Percentiles rank a stretch among this genome's conserved stretches.
phyloP scores from a whole-genome alignment of 2,329 filamentous ascomycete genomes.

The Rhinocladiella similis region DNA sequence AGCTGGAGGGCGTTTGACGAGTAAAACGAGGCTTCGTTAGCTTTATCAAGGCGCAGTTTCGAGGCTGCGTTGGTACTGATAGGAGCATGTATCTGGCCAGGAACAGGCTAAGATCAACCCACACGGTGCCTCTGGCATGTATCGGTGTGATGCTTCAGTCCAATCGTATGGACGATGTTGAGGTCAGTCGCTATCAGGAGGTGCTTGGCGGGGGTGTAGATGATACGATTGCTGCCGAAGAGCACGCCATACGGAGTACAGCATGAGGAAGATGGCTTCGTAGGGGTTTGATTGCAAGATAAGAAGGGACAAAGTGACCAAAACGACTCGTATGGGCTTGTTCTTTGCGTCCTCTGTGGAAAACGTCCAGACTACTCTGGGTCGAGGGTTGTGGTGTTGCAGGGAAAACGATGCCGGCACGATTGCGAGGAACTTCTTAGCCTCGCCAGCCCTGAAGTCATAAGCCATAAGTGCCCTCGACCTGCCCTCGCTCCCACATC shows the following conservation, averaged over 20 bases:
- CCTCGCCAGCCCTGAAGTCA: too few relatives aligned
- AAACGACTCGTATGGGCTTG: too few relatives aligned
- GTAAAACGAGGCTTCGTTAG: conserved; percentile 13
- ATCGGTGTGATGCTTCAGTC: neutral
- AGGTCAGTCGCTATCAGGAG: conserved; percentile 12
- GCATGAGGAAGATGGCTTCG: neutral
- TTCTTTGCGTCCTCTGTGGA: too few relatives aligned
- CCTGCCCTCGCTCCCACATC: too few relatives aligned
- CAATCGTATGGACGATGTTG: conserved; percentile 1
- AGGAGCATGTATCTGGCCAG: conserved; percentile 1
- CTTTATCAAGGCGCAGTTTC: conserved; percentile 12
- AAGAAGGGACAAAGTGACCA: neutral
- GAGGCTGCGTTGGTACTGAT: conserved; percentile 5
- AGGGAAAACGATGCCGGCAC: too few relatives aligned
- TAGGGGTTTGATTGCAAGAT: neutral
- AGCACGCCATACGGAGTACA: neutral
- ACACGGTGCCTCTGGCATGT: neutral
- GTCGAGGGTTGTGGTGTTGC: too few relatives aligned
- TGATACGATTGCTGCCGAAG: conserved; percentile 2
- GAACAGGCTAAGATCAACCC: conserved; percentile 18
- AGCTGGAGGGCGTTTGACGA: conserved; percentile 5
- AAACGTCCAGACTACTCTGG: too few relatives aligned
- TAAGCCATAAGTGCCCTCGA: too few relatives aligned
- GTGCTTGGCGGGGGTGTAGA: conserved; percentile 12
- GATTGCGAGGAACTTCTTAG: too few relatives aligned